phyloP scores from a whole-genome alignment of 2,329 filamentous ascomycete species.

The Sarocladium strictum region DNA sequence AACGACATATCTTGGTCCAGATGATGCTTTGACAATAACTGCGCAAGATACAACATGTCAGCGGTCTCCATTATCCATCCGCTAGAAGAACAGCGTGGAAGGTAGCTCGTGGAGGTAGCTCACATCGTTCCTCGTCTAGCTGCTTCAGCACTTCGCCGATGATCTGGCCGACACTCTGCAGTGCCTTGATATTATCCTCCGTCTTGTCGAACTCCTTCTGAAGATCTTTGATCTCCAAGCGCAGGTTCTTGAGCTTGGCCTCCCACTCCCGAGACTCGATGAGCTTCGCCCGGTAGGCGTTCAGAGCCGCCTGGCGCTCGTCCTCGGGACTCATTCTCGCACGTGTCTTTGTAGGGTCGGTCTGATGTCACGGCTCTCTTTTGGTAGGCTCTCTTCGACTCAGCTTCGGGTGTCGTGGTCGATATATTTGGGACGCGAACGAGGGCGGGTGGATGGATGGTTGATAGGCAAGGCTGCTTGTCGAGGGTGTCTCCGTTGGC shows the following conservation, averaged over 20 bases:
- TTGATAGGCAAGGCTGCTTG: slow-evolving; percentile 14
- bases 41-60: background rate
- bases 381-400: background rate
- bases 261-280: slow-evolving; percentile 98
- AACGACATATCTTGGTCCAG: slow-evolving; percentile 94
- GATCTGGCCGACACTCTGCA: slow-evolving; percentile 98
- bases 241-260: slow-evolving; percentile 89
- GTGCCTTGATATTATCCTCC: slow-evolving; percentile 98
- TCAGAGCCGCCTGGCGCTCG: slow-evolving; percentile 64
- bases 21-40: slow-evolving; percentile 99
- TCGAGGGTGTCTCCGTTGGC: slow-evolving; percentile 12
- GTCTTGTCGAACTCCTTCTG: slow-evolving; percentile 95
- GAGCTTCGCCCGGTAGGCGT: slow-evolving; percentile 73
- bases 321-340: slow-evolving; percentile 46
- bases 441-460: background rate
- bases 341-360: background rate
- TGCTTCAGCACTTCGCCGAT: slow-evolving; percentile 99
- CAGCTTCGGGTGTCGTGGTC: background rate
- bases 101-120: slow-evolving; percentile 25
- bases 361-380: background rate
- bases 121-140: slow-evolving; percentile 97
- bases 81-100: too few species aligned
- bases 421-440: background rate
- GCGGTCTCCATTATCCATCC: too few species aligned
- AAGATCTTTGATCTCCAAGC: slow-evolving; percentile 91